Evolutionary conservation across 768 basidiomycete genomes (phyloP).

Genomic region (Amanita thiersii): DNA sequence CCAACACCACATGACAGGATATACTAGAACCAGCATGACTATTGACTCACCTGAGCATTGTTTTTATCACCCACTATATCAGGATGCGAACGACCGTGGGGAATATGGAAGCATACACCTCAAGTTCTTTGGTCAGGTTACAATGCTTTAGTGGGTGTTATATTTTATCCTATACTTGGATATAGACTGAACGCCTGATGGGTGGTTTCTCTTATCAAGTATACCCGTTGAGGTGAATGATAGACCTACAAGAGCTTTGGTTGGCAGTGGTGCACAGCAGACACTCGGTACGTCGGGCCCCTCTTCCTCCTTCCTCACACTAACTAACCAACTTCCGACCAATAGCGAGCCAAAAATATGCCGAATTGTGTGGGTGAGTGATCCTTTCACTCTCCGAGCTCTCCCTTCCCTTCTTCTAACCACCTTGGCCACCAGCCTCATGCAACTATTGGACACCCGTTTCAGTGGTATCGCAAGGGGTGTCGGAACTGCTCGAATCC

Average conservation of each 20-base stretch:
- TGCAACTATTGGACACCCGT: conserved; percentile 85
- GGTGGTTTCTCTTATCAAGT: conserved; percentile 27
- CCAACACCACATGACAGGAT: too few species aligned
- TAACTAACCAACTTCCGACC: not conserved
- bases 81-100: conserved; percentile 82
- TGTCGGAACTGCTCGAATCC: conserved; percentile 90
- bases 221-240: conserved; percentile 92
- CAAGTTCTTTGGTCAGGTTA: conserved; percentile 88
- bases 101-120: conserved; percentile 91
- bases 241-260: conserved; percentile 87
- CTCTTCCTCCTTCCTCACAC: not conserved
- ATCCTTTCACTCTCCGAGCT: not conserved
- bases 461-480: conserved; percentile 88
- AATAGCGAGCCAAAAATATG: conserved; percentile 85
- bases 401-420: conserved; percentile 3
- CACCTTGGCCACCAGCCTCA: conserved; percentile 45
- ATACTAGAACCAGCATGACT: too few species aligned
- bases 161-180: not conserved
- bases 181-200: not conserved
- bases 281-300: conserved; percentile 91
- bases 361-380: conserved; percentile 84
- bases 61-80: too few species aligned
- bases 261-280: conserved; percentile 94
- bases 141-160: conserved; percentile 97
- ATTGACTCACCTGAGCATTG: too few species aligned